A percentile compares a stretch with the other conserved stretches of the same genome.
Conservation (phyloP, 2,329 filamentous ascomycete species). For the Microcera coccophila region DNA sequence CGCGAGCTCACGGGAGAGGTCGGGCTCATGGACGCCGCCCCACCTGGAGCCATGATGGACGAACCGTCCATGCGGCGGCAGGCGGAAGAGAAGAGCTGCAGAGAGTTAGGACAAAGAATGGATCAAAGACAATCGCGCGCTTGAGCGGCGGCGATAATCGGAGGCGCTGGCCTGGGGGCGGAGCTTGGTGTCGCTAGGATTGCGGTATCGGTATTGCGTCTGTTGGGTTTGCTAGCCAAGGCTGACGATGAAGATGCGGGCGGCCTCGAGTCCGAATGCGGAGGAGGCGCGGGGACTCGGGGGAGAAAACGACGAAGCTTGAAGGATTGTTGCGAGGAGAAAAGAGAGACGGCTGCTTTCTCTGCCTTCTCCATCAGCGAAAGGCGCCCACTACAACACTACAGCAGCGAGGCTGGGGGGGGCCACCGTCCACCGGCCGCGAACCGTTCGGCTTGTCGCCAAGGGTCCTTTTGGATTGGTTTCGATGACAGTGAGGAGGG, state of each 20-base stretch:
- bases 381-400: slow-evolving; percentile 9
- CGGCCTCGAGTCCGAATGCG: slow-evolving; percentile 29
- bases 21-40: slow-evolving; percentile 50
- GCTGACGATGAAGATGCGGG: slow-evolving; percentile 20
- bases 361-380: slow-evolving; percentile 4
- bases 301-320: slow-evolving; percentile 11
- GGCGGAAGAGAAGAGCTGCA: slow-evolving; percentile 8
- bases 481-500: too few relatives aligned
- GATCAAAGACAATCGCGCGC: slow-evolving; percentile 2
- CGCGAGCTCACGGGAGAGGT: slow-evolving; percentile 54
- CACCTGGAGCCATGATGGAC: slow-evolving; percentile 43
- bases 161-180: too few relatives aligned
- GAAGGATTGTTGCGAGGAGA: slow-evolving; percentile 16
- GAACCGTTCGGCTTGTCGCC: too few relatives aligned
- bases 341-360: slow-evolving; percentile 9
- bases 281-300: slow-evolving; percentile 16
- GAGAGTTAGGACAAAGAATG: not conserved
- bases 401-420: too few relatives aligned
- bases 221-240: too few relatives aligned
- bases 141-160: slow-evolving; percentile 6
- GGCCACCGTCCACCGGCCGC: too few relatives aligned
- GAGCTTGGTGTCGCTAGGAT: slow-evolving; percentile 25
- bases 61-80: slow-evolving; percentile 46
- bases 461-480: too few relatives aligned
- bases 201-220: slow-evolving; percentile 17